Percentiles rank a stretch among this genome's conserved stretches.
phyloP scores from a whole-genome alignment of 192 early-diverging fungal species.

The Coemansia sp. region DNA sequence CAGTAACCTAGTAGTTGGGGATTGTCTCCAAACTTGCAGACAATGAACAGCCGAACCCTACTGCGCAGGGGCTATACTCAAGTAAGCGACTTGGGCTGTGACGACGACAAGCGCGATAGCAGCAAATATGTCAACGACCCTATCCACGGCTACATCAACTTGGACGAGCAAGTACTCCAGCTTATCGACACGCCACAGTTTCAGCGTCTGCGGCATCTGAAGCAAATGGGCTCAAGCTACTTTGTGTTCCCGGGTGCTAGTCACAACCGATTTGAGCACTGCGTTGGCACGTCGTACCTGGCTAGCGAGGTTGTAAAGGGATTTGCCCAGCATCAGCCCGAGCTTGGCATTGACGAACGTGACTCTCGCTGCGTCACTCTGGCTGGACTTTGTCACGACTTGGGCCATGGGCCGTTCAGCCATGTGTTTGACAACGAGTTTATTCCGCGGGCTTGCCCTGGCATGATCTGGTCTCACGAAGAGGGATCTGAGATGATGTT shows the following conservation, averaged over 20 bases:
- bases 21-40: background rate
- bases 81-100: conserved; percentile 8
- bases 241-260: conserved; percentile 91
- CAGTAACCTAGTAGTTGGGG: background rate
- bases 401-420: conserved; percentile 96
- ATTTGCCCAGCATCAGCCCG: conserved; percentile 75
- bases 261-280: conserved; percentile 98
- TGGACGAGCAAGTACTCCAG: conserved; percentile 68
- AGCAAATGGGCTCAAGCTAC: conserved; percentile 86
- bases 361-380: conserved; percentile 87
- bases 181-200: conserved; percentile 96
- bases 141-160: conserved; percentile 70
- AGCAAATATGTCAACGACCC: conserved; percentile 52
- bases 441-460: conserved; percentile 68
- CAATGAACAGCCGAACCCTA: conserved; percentile 18
- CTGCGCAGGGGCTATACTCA: conserved; percentile 37
- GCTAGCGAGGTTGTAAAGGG: conserved; percentile 74
- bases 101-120: background rate
- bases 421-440: conserved; percentile 94
- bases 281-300: conserved; percentile 84
- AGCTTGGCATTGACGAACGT: conserved; percentile 73
- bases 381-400: conserved; percentile 93
- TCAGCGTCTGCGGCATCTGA: conserved; percentile 92
- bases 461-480: conserved; percentile 72
- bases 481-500: conserved; percentile 87